phyloP scores from a whole-genome alignment of 2,329 filamentous ascomycete genomes.

The Endothia cerciana region DNA sequence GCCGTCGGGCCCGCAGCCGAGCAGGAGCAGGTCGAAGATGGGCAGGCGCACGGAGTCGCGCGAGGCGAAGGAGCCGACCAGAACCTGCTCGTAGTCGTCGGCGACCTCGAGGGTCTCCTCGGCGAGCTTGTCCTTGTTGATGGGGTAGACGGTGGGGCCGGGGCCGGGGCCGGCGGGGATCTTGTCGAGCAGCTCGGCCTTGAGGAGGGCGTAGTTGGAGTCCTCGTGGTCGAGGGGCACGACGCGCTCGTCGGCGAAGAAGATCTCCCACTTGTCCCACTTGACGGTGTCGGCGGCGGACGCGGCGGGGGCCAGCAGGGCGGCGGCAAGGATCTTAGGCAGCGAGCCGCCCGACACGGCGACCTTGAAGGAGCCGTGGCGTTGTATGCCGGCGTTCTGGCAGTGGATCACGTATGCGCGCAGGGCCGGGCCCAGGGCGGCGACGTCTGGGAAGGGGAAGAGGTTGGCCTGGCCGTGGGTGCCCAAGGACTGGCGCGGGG shows the following conservation, averaged over 20 bases:
- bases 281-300: conserved; percentile 65
- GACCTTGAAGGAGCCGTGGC: conserved; percentile 86
- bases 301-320: conserved; percentile 65
- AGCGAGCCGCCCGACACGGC: conserved; percentile 93
- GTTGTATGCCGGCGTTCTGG: conserved; percentile 77
- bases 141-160: conserved; percentile 75
- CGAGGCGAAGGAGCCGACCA: conserved; percentile 84
- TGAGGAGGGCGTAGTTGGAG: conserved; percentile 90
- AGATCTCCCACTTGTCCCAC: conserved; percentile 94
- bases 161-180: conserved; percentile 67
- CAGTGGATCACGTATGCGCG: conserved; percentile 80
- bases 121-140: conserved; percentile 67
- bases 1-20: conserved; percentile 93
- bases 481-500: conserved; percentile 45
- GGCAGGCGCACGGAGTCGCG: conserved; percentile 94
- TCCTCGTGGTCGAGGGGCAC: conserved; percentile 90
- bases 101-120: conserved; percentile 85
- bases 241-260: conserved; percentile 96
- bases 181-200: conserved; percentile 86
- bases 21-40: conserved; percentile 90
- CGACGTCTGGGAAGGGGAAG: conserved; percentile 75
- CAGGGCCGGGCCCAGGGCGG: conserved; percentile 74
- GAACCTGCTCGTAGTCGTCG: conserved; percentile 87
- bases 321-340: conserved; percentile 83
- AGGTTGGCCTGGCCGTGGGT: conserved; percentile 65